phyloP scores from a whole-genome alignment of 2,329 filamentous ascomycete species.

The Aspergillus ibericus region DNA sequence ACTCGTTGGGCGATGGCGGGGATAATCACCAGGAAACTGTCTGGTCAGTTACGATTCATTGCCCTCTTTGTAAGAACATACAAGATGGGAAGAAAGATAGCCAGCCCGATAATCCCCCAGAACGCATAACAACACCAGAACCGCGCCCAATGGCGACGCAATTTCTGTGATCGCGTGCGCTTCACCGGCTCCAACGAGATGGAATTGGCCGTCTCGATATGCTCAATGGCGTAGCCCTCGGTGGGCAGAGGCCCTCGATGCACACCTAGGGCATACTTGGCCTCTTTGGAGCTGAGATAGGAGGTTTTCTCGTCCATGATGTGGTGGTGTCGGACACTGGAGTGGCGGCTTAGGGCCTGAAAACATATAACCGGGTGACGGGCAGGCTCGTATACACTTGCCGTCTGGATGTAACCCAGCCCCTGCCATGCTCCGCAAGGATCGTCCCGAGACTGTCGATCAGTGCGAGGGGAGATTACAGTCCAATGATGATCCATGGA shows the following conservation, averaged over 20 bases:
- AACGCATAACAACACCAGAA: slow-evolving; percentile 43
- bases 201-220: slow-evolving; percentile 29
- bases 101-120: slow-evolving; percentile 36
- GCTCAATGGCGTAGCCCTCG: slow-evolving; percentile 25
- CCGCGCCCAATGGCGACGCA: slow-evolving; percentile 38
- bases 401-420: neutral
- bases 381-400: neutral
- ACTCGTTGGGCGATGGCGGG: slow-evolving; percentile 44
- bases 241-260: slow-evolving; percentile 31
- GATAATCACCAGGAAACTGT: slow-evolving; percentile 41
- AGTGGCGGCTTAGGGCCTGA: neutral
- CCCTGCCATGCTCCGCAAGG: slow-evolving; percentile 11
- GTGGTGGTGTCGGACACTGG: neutral
- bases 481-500: slow-evolving; percentile 7
- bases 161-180: slow-evolving; percentile 26
- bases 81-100: slow-evolving; percentile 43
- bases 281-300: slow-evolving; percentile 27
- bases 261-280: slow-evolving; percentile 32
- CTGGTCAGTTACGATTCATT: slow-evolving; percentile 3
- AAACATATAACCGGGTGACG: neutral
- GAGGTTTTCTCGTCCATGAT: slow-evolving; percentile 28
- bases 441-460: slow-evolving; percentile 13
- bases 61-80: slow-evolving; percentile 22
- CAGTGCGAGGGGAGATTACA: neutral
- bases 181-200: slow-evolving; percentile 27